Evolutionary conservation across 2,329 filamentous ascomycete species (phyloP).

Genomic region (Cytospora piceicola): DNA sequence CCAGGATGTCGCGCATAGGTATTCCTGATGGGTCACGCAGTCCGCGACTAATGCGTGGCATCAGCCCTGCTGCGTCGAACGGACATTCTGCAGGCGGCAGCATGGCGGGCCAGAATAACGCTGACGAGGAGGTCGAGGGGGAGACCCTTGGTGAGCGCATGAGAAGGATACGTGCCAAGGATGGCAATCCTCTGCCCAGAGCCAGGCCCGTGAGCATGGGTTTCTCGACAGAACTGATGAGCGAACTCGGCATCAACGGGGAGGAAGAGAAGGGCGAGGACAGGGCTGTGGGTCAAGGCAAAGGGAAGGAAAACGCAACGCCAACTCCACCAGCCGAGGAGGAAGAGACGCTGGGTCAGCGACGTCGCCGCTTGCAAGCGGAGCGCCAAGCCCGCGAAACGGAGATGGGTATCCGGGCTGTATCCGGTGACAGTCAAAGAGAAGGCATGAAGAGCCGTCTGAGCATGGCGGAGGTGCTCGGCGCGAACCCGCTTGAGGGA

Average conservation of each 20-base stretch:
- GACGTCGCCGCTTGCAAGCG: slow-evolving; percentile 72
- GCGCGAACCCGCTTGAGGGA: slow-evolving; percentile 46
- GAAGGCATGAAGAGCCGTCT: slow-evolving; percentile 47
- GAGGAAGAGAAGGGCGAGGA: slow-evolving; percentile 43
- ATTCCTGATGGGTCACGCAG: slow-evolving; percentile 29
- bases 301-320: slow-evolving; percentile 37
- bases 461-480: slow-evolving; percentile 64
- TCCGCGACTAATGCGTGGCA: slow-evolving; percentile 27
- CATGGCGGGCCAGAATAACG: slow-evolving; percentile 37
- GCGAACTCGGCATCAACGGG: slow-evolving; percentile 61
- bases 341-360: slow-evolving; percentile 79
- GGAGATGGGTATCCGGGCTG: slow-evolving; percentile 49
- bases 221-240: slow-evolving; percentile 72
- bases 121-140: slow-evolving; percentile 57
- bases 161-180: slow-evolving; percentile 64
- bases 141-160: slow-evolving; percentile 71
- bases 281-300: slow-evolving; percentile 33
- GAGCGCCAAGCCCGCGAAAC: slow-evolving; percentile 66
- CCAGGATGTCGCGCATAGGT: slow-evolving; percentile 24
- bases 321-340: slow-evolving; percentile 48
- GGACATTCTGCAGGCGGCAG: slow-evolving; percentile 26
- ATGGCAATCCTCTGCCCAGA: slow-evolving; percentile 53
- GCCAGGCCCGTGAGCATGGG: slow-evolving; percentile 64
- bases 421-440: slow-evolving; percentile 34
- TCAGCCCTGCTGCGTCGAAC: slow-evolving; percentile 30